Conservation (phyloP, 495 filamentous ascomycete species). For the Neurospora tetraspora region DNA sequence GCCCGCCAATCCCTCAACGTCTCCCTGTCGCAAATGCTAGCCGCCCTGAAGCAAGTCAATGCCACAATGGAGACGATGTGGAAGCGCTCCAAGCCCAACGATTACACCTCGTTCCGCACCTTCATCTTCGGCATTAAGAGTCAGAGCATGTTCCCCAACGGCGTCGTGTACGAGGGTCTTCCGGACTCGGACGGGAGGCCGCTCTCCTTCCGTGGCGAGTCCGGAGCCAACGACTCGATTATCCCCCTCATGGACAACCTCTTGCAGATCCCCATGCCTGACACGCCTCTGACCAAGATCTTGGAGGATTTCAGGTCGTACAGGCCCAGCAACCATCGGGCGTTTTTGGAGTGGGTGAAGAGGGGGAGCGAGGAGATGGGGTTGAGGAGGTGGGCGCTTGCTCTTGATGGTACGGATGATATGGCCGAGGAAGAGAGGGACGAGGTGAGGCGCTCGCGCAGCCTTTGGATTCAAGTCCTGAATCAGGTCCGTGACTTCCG, state of each 20-base stretch:
- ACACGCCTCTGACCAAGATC: constrained; percentile 75
- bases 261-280: constrained; percentile 68
- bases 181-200: constrained; percentile 52
- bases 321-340: constrained; percentile 72
- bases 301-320: constrained; percentile 78
- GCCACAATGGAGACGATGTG: constrained; percentile 82
- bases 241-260: constrained; percentile 82
- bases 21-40: constrained; percentile 50
- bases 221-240: constrained; percentile 80
- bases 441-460: constrained; percentile 28
- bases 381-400: constrained; percentile 52
- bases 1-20: constrained; percentile 48
- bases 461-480: constrained; percentile 59
- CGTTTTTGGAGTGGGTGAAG: constrained; percentile 67
- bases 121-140: constrained; percentile 90
- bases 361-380: constrained; percentile 43
- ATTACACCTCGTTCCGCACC: constrained; percentile 77
- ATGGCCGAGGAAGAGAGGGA: constrained; percentile 9
- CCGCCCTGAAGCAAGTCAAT: constrained; percentile 61
- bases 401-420: constrained; percentile 33
- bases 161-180: constrained; percentile 81
- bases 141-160: constrained; percentile 85
- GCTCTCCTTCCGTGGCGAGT: constrained; percentile 72
- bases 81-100: constrained; percentile 63
- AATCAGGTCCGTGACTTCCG: constrained; percentile 85